These are phyloP conservation scores for Betula pendula DNA, from an alignment of 306 rosid species.

Conservation along the genomic window DNA sequence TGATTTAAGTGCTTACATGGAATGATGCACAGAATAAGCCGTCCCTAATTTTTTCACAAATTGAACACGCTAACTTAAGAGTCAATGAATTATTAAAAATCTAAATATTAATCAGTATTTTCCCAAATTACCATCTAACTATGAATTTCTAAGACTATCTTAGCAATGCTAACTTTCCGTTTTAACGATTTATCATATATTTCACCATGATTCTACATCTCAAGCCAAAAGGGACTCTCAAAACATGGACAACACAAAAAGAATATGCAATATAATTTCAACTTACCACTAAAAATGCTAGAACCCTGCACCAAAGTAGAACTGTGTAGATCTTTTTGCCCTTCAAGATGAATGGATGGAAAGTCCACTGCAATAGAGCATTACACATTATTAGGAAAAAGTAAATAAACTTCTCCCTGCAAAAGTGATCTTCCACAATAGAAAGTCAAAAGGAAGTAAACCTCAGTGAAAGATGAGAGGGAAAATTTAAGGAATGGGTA, in stretches of 20 bases:
- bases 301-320: constrained; percentile 95
- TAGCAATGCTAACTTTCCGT: not conserved
- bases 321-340: constrained; percentile 92
- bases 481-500: not conserved
- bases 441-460: not conserved
- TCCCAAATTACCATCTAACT: not conserved
- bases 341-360: constrained; percentile 92
- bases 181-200: not conserved
- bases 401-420: not conserved
- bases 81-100: not conserved
- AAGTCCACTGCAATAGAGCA: constrained; percentile 88
- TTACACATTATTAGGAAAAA: not conserved
- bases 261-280: constrained; percentile 9
- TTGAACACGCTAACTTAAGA: not conserved
- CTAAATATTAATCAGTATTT: not conserved
- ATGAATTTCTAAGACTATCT: not conserved
- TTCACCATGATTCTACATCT: not conserved
- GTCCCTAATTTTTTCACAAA: not conserved
- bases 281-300: constrained; percentile 93
- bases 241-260: constrained; percentile 5
- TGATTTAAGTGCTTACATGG: not conserved
- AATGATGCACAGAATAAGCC: not conserved
- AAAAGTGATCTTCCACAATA: not conserved
- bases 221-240: not conserved
- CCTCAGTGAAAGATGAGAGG: not conserved